A percentile compares a stretch with the other conserved stretches of the same genome.
Conservation (phyloP, 1,139 yeast genomes). For the Meyerozyma carpophila region DNA sequence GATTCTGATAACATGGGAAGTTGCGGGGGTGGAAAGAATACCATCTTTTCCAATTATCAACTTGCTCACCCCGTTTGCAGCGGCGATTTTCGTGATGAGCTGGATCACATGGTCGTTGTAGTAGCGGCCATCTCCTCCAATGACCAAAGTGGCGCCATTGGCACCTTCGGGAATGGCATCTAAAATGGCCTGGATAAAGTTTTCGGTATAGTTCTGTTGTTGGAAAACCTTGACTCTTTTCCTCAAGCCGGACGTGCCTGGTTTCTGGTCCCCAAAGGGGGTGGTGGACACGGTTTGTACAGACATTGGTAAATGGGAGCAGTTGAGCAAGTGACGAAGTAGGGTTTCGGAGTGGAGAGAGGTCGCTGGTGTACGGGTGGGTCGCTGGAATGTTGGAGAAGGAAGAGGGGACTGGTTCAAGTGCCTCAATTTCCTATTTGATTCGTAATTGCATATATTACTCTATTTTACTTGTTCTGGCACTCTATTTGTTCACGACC, state of each 20-base stretch:
- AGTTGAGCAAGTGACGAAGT: slow-evolving; percentile 25
- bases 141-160: slow-evolving; percentile 67
- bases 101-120: slow-evolving; percentile 81
- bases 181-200: slow-evolving; percentile 83
- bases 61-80: slow-evolving; percentile 87
- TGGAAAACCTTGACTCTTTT: slow-evolving; percentile 85
- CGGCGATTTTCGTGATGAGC: slow-evolving; percentile 74
- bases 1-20: slow-evolving; percentile 83
- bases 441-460: neutral
- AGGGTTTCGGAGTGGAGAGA: slow-evolving; percentile 47
- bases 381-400: slow-evolving; percentile 1
- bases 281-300: slow-evolving; percentile 47
- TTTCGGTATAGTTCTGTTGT: slow-evolving; percentile 81
- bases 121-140: slow-evolving; percentile 97
- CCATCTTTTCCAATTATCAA: slow-evolving; percentile 86
- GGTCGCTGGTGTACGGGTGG: slow-evolving; percentile 46
- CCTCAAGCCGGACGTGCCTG: slow-evolving; percentile 96
- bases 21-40: slow-evolving; percentile 90
- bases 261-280: slow-evolving; percentile 87
- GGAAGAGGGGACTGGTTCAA: neutral
- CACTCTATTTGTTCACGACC: slow-evolving; percentile 35
- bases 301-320: slow-evolving; percentile 8
- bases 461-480: neutral
- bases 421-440: no score
- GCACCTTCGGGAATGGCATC: slow-evolving; percentile 89